phyloP scores from a whole-genome alignment of 1,284 basidiomycete species.

The Mrakiaceae sp. region DNA sequence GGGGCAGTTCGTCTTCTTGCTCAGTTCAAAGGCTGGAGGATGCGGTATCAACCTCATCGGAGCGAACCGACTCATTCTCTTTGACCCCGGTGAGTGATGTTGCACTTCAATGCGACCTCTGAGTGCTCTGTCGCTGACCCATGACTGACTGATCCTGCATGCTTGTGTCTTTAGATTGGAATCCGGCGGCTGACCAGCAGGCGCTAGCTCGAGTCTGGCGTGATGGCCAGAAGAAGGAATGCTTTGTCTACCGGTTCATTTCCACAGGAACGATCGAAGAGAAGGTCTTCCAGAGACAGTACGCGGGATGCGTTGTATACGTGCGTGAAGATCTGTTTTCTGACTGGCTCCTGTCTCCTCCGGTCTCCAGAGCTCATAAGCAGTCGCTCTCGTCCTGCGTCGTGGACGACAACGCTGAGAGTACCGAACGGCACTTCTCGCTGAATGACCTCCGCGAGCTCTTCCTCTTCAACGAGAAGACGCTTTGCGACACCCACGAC shows the following conservation, averaged over 20 bases:
- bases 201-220: constrained; percentile 98
- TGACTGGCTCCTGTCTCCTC: neutral
- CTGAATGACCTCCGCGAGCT: constrained; percentile 78
- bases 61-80: constrained; percentile 87
- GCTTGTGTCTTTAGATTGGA: constrained; percentile 56
- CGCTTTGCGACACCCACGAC: constrained; percentile 88
- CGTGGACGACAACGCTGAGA: constrained; percentile 84
- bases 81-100: constrained; percentile 67
- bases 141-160: constrained; percentile 1
- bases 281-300: constrained; percentile 91
- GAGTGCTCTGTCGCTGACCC: neutral
- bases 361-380: constrained; percentile 56
- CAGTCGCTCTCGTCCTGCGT: constrained; percentile 94
- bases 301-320: constrained; percentile 13
- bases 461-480: constrained; percentile 82
- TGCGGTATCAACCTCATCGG: constrained; percentile 98
- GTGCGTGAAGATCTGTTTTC: neutral
- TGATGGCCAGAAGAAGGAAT: constrained; percentile 99
- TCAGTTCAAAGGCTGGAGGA: constrained; percentile 94
- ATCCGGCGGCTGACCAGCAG: constrained; percentile 96
- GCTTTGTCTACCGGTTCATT: constrained; percentile 97
- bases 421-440: constrained; percentile 91
- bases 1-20: constrained; percentile 89
- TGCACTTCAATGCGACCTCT: neutral
- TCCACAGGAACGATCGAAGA: constrained; percentile 97